A percentile compares a stretch with the other conserved stretches of the same genome.
Evolutionary conservation across 2,329 filamentous ascomycete species (phyloP).

Genomic region (Trichoderma asperellum): DNA sequence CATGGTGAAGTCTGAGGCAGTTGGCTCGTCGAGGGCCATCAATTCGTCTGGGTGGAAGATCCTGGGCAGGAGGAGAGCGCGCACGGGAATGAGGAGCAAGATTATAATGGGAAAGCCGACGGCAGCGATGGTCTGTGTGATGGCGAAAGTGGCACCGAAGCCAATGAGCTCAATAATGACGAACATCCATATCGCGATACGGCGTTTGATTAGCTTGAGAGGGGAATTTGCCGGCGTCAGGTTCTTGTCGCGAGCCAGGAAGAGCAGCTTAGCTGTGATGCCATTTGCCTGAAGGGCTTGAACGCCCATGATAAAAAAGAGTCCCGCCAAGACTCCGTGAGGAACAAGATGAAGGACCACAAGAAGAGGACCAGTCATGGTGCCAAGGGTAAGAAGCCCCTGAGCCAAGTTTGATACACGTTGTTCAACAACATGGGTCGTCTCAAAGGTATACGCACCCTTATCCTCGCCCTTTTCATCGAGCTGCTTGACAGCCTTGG

Average conservation of each 20-base stretch:
- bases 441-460: constrained; percentile 56
- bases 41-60: constrained; percentile 66
- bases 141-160: constrained; percentile 79
- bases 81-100: constrained; percentile 67
- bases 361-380: constrained; percentile 76
- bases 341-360: constrained; percentile 77
- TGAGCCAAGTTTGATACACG: constrained; percentile 78
- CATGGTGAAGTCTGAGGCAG: constrained; percentile 76
- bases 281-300: constrained; percentile 78
- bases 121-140: constrained; percentile 80
- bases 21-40: constrained; percentile 68
- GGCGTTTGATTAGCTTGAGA: constrained; percentile 63
- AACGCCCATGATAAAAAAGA: constrained; percentile 85
- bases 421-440: constrained; percentile 74
- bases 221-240: constrained; percentile 66
- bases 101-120: constrained; percentile 81
- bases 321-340: constrained; percentile 75
- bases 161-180: constrained; percentile 69
- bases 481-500: constrained; percentile 54
- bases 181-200: constrained; percentile 70
- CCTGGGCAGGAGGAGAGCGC: constrained; percentile 65
- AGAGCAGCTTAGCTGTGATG: constrained; percentile 75
- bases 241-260: constrained; percentile 65
- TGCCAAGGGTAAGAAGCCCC: constrained; percentile 75
- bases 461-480: constrained; percentile 61